Evolutionary conservation across 768 basidiomycete genomes (phyloP).

Genomic region (Tulasnella sp.): DNA sequence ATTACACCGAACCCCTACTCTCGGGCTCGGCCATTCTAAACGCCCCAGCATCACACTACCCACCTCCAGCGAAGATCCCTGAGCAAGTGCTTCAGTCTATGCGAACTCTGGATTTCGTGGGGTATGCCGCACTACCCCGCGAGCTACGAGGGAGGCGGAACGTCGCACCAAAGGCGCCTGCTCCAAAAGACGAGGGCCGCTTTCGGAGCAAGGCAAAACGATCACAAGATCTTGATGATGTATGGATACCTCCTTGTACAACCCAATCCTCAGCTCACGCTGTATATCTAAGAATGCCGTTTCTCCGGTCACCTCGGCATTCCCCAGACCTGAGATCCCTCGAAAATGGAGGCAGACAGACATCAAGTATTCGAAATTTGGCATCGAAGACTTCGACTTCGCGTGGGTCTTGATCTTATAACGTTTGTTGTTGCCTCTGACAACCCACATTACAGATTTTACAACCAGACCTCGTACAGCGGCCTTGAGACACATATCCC

Average conservation of each 20-base stretch:
- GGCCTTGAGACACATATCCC: conserved; percentile 95
- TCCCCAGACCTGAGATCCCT: conserved; percentile 41
- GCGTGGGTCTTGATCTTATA: conserved; percentile 40
- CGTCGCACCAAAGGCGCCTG: conserved; percentile 44
- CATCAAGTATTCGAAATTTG: conserved; percentile 97
- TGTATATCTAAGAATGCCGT: background rate
- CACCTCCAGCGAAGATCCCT: conserved; percentile 70
- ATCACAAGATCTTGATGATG: conserved; percentile 34
- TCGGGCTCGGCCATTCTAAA: conserved; percentile 42
- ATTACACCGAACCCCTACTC: conserved; percentile 62
- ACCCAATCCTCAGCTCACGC: background rate
- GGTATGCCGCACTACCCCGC: conserved; percentile 79
- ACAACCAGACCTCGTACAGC: conserved; percentile 82
- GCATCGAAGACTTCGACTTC: conserved; percentile 98
- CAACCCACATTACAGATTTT: conserved; percentile 49
- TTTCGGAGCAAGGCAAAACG: conserved; percentile 73
- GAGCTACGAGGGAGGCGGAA: conserved; percentile 80
- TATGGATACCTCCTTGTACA: conserved; percentile 23
- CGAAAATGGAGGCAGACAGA: conserved; percentile 83
- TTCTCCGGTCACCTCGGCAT: background rate
- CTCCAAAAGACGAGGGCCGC: conserved; percentile 45
- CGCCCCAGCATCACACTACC: conserved; percentile 36
- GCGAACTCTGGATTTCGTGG: conserved; percentile 80
- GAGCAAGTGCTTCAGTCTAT: conserved; percentile 63
- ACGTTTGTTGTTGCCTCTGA: background rate